Conservation (phyloP, 108 stramenopile species). For the Aurantiochytrium sp. region DNA sequence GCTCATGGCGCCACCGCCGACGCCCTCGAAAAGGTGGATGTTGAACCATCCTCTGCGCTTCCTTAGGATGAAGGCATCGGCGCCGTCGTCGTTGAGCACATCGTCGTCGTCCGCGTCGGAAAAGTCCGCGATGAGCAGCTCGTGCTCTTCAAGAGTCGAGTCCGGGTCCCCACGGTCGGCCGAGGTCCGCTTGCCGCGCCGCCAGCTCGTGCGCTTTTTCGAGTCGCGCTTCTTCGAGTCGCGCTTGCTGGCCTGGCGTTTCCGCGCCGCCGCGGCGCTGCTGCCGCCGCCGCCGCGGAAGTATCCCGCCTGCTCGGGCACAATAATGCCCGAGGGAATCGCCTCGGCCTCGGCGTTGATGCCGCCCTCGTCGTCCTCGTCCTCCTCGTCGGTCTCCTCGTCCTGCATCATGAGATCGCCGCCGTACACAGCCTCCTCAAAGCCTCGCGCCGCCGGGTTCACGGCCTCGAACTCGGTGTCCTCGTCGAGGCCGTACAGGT, state of each 20-base stretch:
- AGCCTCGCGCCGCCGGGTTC: neutral
- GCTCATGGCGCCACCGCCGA: conserved; percentile 24
- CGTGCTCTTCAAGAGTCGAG: neutral
- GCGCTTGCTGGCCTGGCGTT: neutral
- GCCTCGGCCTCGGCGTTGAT: neutral
- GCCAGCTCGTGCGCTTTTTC: neutral
- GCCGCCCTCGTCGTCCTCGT: neutral
- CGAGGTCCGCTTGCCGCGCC: neutral
- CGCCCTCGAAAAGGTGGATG: neutral
- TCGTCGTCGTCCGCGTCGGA: neutral
- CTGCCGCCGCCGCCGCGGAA: no score
- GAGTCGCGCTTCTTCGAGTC: neutral
- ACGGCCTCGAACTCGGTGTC: neutral
- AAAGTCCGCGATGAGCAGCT: neutral
- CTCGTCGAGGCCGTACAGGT: neutral
- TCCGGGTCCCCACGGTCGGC: neutral
- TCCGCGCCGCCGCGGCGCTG: neutral
- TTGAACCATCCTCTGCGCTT: neutral
- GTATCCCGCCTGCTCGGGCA: neutral
- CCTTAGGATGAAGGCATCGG: neutral
- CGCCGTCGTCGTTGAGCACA: neutral
- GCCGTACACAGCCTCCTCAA: no score
- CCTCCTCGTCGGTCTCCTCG: neutral
- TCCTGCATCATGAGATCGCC: no score
- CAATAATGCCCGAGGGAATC: neutral